Evolutionary conservation across 306 rosid species (phyloP), one percentile per base, ranked within the genome.

Genomic region (Lithocarpus polystachyus): DNA sequence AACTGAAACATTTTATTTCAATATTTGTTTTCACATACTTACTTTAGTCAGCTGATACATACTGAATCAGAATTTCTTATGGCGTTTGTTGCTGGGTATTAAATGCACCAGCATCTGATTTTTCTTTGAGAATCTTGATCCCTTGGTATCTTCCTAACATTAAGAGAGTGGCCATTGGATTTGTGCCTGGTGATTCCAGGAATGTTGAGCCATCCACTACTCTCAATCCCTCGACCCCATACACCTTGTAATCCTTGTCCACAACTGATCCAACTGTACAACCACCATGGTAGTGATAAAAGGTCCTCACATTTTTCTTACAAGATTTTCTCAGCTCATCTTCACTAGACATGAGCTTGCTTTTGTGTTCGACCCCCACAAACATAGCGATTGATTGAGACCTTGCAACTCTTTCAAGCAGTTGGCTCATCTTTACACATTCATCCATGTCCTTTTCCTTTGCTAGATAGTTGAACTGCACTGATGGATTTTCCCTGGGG

Each of bases 91-190:
- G 57, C 77, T 54, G 19, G 53, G 48, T 5, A 10, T 19, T 0
- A 43, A 29, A 3, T 37, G 11, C 48, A 26, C 40, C 5, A 52
- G 62, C 54, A 52, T 79, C 45, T 51, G 76, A 72, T 72, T 86
- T 77, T 70, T 87, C 87, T 67, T 64, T 22, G 9, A 88, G 84
- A 80, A 93, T 89, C 80, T 85, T 82, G 40, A 89, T 77, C 81
- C 94, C 97, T 89, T 87, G 94, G 71, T 87, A 89, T 71, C 97
- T 91, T 64, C 96, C 96, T 12, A 90, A 88, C 97, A 93, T 91
- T 24, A 93, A 76, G 56, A 88, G 57, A 18, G 96, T 87, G 10
- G 92, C 92, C 92, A 89, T 88, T 68, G 96, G 96, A 71, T 93
- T 89, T 80, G 94, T 89, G 24, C 97, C 92, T 12, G 96, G 96